Evolutionary conservation across 2,329 filamentous ascomycete species (phyloP).

Genomic region (Cladosporium sp.): DNA sequence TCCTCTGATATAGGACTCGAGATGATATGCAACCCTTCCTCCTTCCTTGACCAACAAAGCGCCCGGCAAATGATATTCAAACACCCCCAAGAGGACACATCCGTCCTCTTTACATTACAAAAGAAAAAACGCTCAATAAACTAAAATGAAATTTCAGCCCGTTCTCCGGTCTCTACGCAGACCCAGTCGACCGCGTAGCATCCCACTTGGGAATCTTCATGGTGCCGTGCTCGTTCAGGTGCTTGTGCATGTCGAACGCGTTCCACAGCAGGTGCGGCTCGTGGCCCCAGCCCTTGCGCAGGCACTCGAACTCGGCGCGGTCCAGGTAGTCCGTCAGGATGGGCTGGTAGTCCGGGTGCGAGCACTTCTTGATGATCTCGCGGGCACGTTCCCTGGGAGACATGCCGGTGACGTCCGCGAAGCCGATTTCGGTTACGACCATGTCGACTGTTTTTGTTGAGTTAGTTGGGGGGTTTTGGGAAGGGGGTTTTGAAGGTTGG

Average conservation of each 20-base stretch:
- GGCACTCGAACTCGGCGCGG: constrained; percentile 79
- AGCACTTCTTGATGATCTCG: constrained; percentile 82
- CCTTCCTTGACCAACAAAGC: too few relatives aligned
- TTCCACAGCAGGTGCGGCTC: constrained; percentile 86
- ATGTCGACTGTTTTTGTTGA: constrained; percentile 56
- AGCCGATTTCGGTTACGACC: constrained; percentile 73
- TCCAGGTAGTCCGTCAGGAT: constrained; percentile 81
- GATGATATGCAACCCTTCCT: too few relatives aligned
- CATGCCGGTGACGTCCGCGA: constrained; percentile 80
- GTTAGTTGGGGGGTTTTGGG: not conserved
- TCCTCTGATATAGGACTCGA: too few relatives aligned
- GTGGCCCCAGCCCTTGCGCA: constrained; percentile 83
- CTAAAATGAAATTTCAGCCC: too few relatives aligned
- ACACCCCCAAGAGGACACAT: too few relatives aligned
- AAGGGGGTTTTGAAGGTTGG: not conserved
- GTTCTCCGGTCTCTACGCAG: too few relatives aligned
- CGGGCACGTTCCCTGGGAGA: constrained; percentile 74
- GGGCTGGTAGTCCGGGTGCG: constrained; percentile 78
- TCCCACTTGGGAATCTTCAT: constrained; percentile 76
- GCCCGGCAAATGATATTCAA: too few relatives aligned
- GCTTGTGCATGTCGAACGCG: constrained; percentile 84
- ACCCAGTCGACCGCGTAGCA: constrained; percentile 5
- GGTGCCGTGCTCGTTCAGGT: constrained; percentile 74
- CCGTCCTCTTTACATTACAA: too few relatives aligned
- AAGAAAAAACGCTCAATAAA: too few relatives aligned